Evolutionary conservation across 1,284 basidiomycete species (phyloP), one percentile per base, ranked within the genome.

Genomic region (Heimioporus punctisporus): DNA sequence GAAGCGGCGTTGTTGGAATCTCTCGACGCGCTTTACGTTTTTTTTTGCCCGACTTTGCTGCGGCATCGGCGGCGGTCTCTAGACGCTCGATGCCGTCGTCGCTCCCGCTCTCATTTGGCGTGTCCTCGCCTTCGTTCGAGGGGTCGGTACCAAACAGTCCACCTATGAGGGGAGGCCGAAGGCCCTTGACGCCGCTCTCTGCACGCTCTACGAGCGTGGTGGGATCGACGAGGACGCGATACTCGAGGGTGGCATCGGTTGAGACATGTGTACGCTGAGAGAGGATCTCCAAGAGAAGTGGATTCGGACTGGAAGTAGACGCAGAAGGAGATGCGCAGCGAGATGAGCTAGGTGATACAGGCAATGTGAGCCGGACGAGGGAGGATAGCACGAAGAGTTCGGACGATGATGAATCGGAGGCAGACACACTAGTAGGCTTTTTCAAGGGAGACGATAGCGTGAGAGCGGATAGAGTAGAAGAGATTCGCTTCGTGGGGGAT

Each of bases 201-300:
- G 86, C 80, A 0, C 90, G 73, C 4, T 73, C 74, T 4, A 90
- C 88, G 15, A 93, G 77, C 50, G 81, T 76, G 5, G 76, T 73
- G 1, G 90, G 90, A 9, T 81, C 78, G 43, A 93, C 74, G 64
- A 90, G 86, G 21, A 93, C 72, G 7, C 90, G 86, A 59, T 90
- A 91, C 66, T 93, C 90, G 31, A 84, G 75, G 4, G 87, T 69
- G 12, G 75, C 73, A 62, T 91, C 89, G 0, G 90, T 92, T 5
- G 83, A 90, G 2, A 76, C 75, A 61, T 93, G 90, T 5, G 59
- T 60, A 12, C 82, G 75, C 10, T 74, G 66, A 3, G 74, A 73
- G 51, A 80, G 74, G 34, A 85, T 76, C 56, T 78, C 76, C 12
- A 74, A 56, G 41, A 84, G 72, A 43, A 84, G 61, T 0, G 61